A percentile compares a stretch with the other conserved stretches of the same genome.
Evolutionary conservation across 441 rosid species (phyloP).

Genomic region (Croton setiger): DNA sequence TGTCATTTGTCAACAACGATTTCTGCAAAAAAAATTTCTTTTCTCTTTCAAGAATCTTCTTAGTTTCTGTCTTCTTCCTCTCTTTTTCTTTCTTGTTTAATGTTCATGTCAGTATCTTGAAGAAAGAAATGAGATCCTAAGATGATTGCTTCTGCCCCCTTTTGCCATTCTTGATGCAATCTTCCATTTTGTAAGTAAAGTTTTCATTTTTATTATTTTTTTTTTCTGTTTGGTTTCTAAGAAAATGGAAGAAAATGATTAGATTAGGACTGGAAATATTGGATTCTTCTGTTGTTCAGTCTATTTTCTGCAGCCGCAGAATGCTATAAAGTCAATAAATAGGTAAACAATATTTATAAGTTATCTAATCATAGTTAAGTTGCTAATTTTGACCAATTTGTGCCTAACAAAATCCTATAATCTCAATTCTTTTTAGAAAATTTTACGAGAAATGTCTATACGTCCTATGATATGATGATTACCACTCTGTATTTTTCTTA

Average conservation of each 20-base stretch:
- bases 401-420: slow-evolving; percentile 13
- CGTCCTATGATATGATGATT: slow-evolving; percentile 4
- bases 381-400: slow-evolving; percentile 34
- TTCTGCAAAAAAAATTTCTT: neutral
- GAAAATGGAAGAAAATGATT: slow-evolving; percentile 18
- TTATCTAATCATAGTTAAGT: slow-evolving; percentile 24
- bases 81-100: neutral
- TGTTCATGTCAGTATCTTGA: neutral
- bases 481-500: slow-evolving; percentile 1
- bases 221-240: slow-evolving; percentile 19
- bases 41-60: slow-evolving; percentile 12
- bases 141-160: slow-evolving; percentile 10
- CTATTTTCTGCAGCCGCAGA: slow-evolving; percentile 23
- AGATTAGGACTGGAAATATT: neutral
- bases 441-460: slow-evolving; percentile 3
- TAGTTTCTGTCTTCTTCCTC: slow-evolving; percentile 13
- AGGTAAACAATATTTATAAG: slow-evolving; percentile 28
- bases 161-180: slow-evolving; percentile 13
- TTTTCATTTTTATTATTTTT: neutral
- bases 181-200: slow-evolving; percentile 24
- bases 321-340: slow-evolving; percentile 43
- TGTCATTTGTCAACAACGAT: slow-evolving; percentile 13
- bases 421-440: slow-evolving; percentile 3
- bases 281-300: neutral
- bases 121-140: neutral